These are phyloP conservation scores for Rhizopogon vesiculosus DNA, from an alignment of 768 basidiomycete genomes.

Conservation along the genomic window DNA sequence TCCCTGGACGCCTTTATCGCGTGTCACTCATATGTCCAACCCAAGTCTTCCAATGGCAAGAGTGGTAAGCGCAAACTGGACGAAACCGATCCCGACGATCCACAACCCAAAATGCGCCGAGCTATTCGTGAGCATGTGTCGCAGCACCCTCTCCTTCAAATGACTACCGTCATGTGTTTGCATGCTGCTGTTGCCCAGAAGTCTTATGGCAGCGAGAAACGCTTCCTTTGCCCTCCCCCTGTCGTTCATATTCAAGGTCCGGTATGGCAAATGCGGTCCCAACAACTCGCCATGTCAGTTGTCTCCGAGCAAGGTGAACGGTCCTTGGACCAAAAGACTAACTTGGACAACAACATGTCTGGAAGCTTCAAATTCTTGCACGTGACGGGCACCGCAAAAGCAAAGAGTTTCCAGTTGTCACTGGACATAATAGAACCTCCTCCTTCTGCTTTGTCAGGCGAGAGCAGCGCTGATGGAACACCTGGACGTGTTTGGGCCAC, in stretches of 20 bases:
- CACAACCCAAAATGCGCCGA: constrained; percentile 76
- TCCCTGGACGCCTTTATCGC: constrained; percentile 12
- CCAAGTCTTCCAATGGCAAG: constrained; percentile 30
- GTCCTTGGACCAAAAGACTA: constrained; percentile 79
- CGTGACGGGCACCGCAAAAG: constrained; percentile 83
- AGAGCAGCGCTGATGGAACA: constrained; percentile 25
- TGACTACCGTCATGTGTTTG: constrained; percentile 87
- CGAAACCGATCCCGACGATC: constrained; percentile 50
- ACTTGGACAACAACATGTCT: constrained; percentile 78
- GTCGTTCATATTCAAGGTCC: constrained; percentile 91
- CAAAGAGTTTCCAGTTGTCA: constrained; percentile 84
- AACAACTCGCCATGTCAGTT: constrained; percentile 81
- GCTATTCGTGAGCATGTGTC: constrained; percentile 80
- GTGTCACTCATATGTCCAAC: constrained; percentile 11
- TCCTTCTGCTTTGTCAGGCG: constrained; percentile 40
- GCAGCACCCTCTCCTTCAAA: constrained; percentile 76
- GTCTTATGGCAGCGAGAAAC: constrained; percentile 93
- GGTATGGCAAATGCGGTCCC: constrained; percentile 75
- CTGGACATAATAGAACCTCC: constrained; percentile 81
- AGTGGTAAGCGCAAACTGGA: constrained; percentile 76
- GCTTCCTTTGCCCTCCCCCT: constrained; percentile 90
- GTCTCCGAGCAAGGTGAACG: constrained; percentile 81
- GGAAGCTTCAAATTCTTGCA: constrained; percentile 91
- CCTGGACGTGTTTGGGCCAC: constrained; percentile 81
- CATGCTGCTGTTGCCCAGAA: constrained; percentile 95